These are phyloP conservation scores for Biscutella laevigata DNA, from an alignment of 441 rosid species.

Conservation along the genomic window DNA sequence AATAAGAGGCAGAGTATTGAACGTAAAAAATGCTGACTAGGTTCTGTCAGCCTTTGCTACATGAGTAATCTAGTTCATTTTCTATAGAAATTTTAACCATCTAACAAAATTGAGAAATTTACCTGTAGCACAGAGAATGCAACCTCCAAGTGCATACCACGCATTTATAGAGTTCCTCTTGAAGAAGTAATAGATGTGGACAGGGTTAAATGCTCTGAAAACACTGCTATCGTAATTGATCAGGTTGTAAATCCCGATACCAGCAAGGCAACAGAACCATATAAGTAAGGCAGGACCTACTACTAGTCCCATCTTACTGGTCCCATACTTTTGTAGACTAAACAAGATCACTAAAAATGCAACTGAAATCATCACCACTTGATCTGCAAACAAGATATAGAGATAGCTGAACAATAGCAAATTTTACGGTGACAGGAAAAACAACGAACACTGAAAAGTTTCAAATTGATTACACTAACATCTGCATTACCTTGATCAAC, in stretches of 20 bases:
- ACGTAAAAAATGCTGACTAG: not conserved
- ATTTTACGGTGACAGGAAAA: not conserved
- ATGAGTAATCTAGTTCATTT: constrained; percentile 8
- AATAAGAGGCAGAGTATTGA: not conserved
- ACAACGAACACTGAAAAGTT: not conserved
- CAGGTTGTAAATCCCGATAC: constrained; percentile 79
- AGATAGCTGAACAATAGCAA: constrained; percentile 21
- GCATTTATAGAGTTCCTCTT: constrained; percentile 73
- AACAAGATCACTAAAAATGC: constrained; percentile 83
- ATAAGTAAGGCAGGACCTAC: constrained; percentile 89
- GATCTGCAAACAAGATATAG: constrained; percentile 53
- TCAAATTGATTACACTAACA: not conserved
- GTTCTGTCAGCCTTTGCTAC: not conserved
- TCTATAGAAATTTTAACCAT: constrained; percentile 1
- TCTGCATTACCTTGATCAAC: constrained; percentile 57
- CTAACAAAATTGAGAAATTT: constrained; percentile 4
- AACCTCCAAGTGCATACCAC: constrained; percentile 94
- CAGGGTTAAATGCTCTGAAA: constrained; percentile 79
- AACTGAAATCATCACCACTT: constrained; percentile 88
- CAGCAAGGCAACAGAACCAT: constrained; percentile 94
- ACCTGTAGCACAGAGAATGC: constrained; percentile 98
- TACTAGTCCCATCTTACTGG: constrained; percentile 92
- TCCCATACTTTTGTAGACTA: constrained; percentile 94
- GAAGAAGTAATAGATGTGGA: constrained; percentile 78
- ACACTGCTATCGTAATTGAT: constrained; percentile 66